phyloP scores from a whole-genome alignment of 768 basidiomycete species.

The Zangia roseola region DNA sequence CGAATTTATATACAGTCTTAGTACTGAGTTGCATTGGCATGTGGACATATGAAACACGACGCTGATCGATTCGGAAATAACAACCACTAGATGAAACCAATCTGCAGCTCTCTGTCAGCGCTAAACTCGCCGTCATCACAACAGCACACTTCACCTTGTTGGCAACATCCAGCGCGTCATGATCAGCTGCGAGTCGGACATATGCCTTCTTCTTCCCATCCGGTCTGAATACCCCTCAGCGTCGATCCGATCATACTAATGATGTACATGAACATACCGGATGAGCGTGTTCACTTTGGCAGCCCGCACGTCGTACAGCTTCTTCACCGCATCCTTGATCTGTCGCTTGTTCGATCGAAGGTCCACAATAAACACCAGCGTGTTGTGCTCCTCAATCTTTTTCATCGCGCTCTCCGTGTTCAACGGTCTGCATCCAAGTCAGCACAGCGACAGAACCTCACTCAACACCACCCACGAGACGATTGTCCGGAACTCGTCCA shows the following conservation, averaged over 20 bases:
- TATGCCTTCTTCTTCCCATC: slow-evolving; percentile 99
- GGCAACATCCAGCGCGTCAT: slow-evolving; percentile 94
- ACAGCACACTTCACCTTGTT: slow-evolving; percentile 70
- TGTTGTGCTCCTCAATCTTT: slow-evolving; percentile 99
- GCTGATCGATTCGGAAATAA: background rate
- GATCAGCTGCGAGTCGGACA: slow-evolving; percentile 91
- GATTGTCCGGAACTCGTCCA: slow-evolving; percentile 97
- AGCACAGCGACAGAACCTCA: slow-evolving; percentile 1
- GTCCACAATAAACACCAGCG: slow-evolving; percentile 97
- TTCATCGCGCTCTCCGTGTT: slow-evolving; percentile 99
- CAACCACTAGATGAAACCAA: slow-evolving; percentile 80
- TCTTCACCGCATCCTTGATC: slow-evolving; percentile 99
- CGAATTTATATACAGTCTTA: too few relatives aligned
- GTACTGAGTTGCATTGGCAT: slow-evolving; percentile 10
- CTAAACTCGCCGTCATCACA: too few relatives aligned
- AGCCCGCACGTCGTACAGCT: slow-evolving; percentile 95
- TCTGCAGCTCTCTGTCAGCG: slow-evolving; percentile 43
- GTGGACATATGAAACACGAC: slow-evolving; percentile 6
- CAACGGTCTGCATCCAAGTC: slow-evolving; percentile 52
- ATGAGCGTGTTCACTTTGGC: slow-evolving; percentile 98
- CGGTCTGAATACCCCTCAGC: slow-evolving; percentile 52
- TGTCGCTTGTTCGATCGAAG: slow-evolving; percentile 96
- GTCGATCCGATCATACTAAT: background rate
- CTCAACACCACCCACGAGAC: slow-evolving; percentile 62
- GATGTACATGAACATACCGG: slow-evolving; percentile 52